Percentiles rank a stretch among this genome's conserved stretches.
phyloP scores from a whole-genome alignment of 1,284 basidiomycete species.

The Ustilago curta region DNA sequence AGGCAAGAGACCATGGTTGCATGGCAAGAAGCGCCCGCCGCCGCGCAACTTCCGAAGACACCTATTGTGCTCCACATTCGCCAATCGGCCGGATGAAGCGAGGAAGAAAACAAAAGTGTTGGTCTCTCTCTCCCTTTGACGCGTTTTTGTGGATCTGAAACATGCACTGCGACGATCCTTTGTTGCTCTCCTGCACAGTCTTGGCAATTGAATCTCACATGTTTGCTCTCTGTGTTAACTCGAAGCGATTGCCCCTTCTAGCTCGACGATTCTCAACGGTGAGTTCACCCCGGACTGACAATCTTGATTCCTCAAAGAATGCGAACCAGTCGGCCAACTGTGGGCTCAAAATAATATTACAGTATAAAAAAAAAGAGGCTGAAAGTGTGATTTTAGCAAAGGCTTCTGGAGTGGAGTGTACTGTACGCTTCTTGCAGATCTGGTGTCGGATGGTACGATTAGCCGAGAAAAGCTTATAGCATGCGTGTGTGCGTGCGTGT shows the following conservation, averaged over 20 bases:
- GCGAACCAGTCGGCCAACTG: slow-evolving; percentile 6
- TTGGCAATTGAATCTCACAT: no score
- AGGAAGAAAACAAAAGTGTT: slow-evolving; percentile 21
- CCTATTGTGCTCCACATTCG: background rate
- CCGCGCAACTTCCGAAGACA: background rate
- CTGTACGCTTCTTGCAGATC: no score
- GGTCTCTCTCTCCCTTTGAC: slow-evolving; percentile 19
- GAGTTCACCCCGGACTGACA: no score
- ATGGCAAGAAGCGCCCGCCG: background rate
- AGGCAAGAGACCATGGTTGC: background rate
- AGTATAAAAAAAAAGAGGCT: no score
- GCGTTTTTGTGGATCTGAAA: slow-evolving; percentile 14
- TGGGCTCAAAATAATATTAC: no score
- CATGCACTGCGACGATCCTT: slow-evolving; percentile 41
- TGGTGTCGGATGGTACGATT: background rate
- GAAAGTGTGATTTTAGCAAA: slow-evolving; percentile 5
- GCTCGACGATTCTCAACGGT: no score
- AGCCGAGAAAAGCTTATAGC: slow-evolving; percentile 5
- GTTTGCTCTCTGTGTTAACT: no score
- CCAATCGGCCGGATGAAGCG: background rate
- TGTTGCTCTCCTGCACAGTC: no score
- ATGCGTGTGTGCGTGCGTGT: background rate
- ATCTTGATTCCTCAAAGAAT: no score
- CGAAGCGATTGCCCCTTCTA: no score
- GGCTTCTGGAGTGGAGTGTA: no score